phyloP scores from a whole-genome alignment of 2,329 filamentous ascomycete species.

The Ascochyta koolunga region DNA sequence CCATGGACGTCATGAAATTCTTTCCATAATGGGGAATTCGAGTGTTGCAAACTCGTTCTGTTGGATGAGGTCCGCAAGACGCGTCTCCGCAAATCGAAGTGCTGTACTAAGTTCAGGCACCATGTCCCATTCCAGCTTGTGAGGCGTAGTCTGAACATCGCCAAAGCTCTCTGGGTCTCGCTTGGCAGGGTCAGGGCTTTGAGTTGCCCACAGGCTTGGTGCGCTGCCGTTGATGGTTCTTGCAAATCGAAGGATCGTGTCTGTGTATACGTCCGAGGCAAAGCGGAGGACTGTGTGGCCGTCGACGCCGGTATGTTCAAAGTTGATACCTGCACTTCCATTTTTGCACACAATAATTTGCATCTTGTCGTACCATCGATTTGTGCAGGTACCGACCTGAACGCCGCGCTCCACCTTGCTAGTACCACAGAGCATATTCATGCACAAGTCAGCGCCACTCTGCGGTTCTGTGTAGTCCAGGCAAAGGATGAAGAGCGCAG shows the following conservation, averaged over 20 bases:
- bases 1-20: constrained; percentile 96
- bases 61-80: constrained; percentile 90
- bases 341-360: constrained; percentile 99
- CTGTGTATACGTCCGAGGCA: constrained; percentile 94
- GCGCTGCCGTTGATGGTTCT: constrained; percentile 94
- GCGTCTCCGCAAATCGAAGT: constrained; percentile 91
- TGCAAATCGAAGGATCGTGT: constrained; percentile 95
- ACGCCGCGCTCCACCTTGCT: constrained; percentile 90
- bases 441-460: constrained; percentile 83
- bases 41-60: constrained; percentile 96
- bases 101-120: constrained; percentile 87
- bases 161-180: constrained; percentile 90
- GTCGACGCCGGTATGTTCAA: constrained; percentile 97
- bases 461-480: constrained; percentile 89
- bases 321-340: constrained; percentile 97
- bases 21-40: constrained; percentile 87
- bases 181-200: constrained; percentile 90
- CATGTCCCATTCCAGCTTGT: constrained; percentile 99
- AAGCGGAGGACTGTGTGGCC: constrained; percentile 96
- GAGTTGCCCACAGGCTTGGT: constrained; percentile 88
- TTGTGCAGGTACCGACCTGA: constrained; percentile 96
- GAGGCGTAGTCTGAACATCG: constrained; percentile 89
- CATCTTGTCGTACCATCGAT: constrained; percentile 98
- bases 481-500: constrained; percentile 88
- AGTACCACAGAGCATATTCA: constrained; percentile 97